Evolutionary conservation across 805 yeast species (phyloP), one percentile per base, ranked within the genome.

Genomic region (Groenewaldozyma salmanticensis): DNA sequence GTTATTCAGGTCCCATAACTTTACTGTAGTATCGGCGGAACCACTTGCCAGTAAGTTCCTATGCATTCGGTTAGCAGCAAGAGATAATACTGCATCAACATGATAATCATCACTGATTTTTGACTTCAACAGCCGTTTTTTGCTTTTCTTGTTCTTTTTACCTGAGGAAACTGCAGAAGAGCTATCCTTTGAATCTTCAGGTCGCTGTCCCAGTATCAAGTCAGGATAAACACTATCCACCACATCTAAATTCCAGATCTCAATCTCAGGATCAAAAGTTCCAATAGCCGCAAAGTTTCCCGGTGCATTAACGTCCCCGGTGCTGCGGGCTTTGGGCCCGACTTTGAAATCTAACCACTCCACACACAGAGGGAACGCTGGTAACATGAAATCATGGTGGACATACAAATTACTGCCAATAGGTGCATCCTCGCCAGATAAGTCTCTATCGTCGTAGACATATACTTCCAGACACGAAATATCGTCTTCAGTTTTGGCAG

Each of bases 201-300:
- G 70, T 7, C 77, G 77, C 57, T 83, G 94, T 39, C 98, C 97
- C 45, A 92, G 69, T 47, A 92, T 86, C 51, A 82, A 72, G 57
- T 88, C 95, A 11, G 98, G 98, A 72, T 84, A 90, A 21, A 95
- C 90, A 55, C 86, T 86, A 52, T 92, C 97, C 27, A 90, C 69
- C 48, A 81, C 78, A 60, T 92, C 98, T 54, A 92, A 68, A 62
- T 92, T 87, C 97, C 97, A 92, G 46, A 92, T 74, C 65, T 92
- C 98, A 61, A 92, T 90, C 57, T 83, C 94, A 32, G 98, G 98
- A 53, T 90, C 97, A 59, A 92, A 90, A 2, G 97, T 84, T 58
- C 97, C 97, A 49, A 92, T 70, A 11, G 98, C 98, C 2, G 94
- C 97, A 62, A 85, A 87, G 62, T 87, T 92, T 7, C 94, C 96